Conservation (phyloP, 148 eudicot species). For the Cornus florida region DNA sequence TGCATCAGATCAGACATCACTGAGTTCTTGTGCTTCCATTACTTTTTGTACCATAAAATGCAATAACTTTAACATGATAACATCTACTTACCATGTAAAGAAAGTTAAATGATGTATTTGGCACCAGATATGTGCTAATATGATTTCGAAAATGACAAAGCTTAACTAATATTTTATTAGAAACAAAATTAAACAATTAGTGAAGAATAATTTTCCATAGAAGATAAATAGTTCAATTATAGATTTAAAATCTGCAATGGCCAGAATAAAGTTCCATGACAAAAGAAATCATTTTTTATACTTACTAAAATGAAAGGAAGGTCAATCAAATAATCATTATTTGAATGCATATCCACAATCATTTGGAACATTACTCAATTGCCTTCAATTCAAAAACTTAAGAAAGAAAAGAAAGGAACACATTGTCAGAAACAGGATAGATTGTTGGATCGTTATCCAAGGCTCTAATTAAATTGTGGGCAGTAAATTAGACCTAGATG, state of each 20-base stretch:
- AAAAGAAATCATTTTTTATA: neutral
- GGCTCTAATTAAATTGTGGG: no score
- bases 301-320: neutral
- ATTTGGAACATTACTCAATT: neutral
- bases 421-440: neutral
- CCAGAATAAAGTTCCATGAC: neutral
- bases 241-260: neutral
- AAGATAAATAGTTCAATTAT: neutral
- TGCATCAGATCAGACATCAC: conserved; percentile 13
- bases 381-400: neutral
- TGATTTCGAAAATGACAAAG: neutral
- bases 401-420: neutral
- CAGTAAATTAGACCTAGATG: no score
- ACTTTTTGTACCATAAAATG: neutral
- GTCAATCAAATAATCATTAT: neutral
- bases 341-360: neutral
- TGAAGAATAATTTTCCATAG: neutral
- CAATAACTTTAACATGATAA: neutral
- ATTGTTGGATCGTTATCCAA: neutral
- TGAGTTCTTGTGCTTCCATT: neutral
- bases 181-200: neutral
- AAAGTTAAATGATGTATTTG: neutral
- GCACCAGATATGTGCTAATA: neutral
- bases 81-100: neutral
- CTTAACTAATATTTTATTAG: neutral